Percentiles rank a stretch among this genome's conserved stretches.
Evolutionary conservation across 192 early-diverging fungal genomes (phyloP).

Genomic region (Allomyces arbusculus): DNA sequence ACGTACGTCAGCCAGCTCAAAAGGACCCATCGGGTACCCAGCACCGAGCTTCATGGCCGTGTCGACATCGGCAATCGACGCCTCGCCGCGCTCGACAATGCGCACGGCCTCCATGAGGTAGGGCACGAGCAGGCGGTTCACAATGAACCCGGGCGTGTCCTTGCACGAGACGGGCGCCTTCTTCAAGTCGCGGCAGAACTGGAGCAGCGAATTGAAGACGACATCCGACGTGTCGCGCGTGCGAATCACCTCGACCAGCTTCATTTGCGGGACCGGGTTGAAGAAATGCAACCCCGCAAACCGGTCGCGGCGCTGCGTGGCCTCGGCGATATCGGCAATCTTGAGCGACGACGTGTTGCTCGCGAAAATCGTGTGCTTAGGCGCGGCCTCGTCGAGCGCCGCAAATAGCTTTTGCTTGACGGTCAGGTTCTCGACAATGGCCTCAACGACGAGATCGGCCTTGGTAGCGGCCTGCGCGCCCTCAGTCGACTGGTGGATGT

Average conservation of each 20-base stretch:
- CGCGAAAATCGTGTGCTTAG: constrained; percentile 51
- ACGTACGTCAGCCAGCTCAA: constrained; percentile 55
- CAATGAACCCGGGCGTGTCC: constrained; percentile 94
- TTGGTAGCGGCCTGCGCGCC: constrained; percentile 31
- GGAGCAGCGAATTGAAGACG: constrained; percentile 40
- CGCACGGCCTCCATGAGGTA: constrained; percentile 93
- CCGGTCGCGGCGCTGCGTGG: constrained; percentile 23
- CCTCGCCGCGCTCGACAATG: constrained; percentile 74
- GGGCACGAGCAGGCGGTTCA: constrained; percentile 87
- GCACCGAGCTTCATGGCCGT: constrained; percentile 94
- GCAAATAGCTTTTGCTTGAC: constrained; percentile 69
- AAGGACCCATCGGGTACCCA: constrained; percentile 90
- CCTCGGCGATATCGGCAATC: constrained; percentile 59
- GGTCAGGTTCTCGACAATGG: constrained; percentile 82
- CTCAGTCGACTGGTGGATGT: constrained; percentile 46
- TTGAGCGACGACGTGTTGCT: constrained; percentile 87
- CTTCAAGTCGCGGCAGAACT: constrained; percentile 49
- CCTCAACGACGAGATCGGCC: constrained; percentile 78
- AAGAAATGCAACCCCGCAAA: constrained; percentile 91
- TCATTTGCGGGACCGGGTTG: constrained; percentile 98
- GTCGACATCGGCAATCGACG: constrained; percentile 67
- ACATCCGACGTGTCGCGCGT: constrained; percentile 36
- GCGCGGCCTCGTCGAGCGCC: constrained; percentile 47
- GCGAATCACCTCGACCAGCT: constrained; percentile 82
- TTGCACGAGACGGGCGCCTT: constrained; percentile 85